Percentiles rank a stretch among this genome's conserved stretches.
These are phyloP conservation scores for Trichophyton mentagrophytes DNA, from an alignment of 2,329 filamentous ascomycete genomes.

Conservation along the genomic window DNA sequence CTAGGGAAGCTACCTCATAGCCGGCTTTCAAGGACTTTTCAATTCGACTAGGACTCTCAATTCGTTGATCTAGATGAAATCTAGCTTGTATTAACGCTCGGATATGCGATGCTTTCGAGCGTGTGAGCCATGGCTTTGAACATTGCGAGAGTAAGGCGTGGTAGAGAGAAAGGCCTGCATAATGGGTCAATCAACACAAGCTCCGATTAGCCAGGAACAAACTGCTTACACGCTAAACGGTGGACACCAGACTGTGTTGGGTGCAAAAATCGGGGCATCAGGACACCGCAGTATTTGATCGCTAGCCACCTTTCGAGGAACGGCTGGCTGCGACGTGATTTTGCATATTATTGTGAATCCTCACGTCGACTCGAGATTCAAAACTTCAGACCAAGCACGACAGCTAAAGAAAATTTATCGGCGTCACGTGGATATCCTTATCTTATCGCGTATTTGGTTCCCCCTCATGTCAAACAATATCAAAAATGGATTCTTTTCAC, in stretches of 20 bases:
- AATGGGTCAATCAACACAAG: slow-evolving; percentile 1
- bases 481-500: no score
- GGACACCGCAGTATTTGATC: slow-evolving; percentile 4
- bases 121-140: slow-evolving; percentile 18
- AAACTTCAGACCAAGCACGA: background rate
- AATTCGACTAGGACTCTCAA: slow-evolving; percentile 30
- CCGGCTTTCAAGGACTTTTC: slow-evolving; percentile 30
- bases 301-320: background rate
- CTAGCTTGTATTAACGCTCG: slow-evolving; percentile 23
- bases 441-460: background rate
- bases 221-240: slow-evolving; percentile 32
- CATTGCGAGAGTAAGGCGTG: slow-evolving; percentile 34
- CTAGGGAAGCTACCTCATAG: slow-evolving; percentile 24
- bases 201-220: background rate
- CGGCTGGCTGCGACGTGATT: background rate
- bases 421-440: background rate
- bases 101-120: slow-evolving; percentile 17
- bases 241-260: slow-evolving; percentile 28
- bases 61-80: slow-evolving; percentile 27
- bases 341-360: background rate
- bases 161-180: slow-evolving; percentile 33
- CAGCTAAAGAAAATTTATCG: background rate
- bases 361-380: background rate
- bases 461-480: background rate
- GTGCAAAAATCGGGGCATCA: slow-evolving; percentile 28